A percentile compares a stretch with the other conserved stretches of the same genome.
These are phyloP conservation scores for Fonsecaea multimorphosa DNA, from an alignment of 2,329 filamentous ascomycete species.

Conservation along the genomic window DNA sequence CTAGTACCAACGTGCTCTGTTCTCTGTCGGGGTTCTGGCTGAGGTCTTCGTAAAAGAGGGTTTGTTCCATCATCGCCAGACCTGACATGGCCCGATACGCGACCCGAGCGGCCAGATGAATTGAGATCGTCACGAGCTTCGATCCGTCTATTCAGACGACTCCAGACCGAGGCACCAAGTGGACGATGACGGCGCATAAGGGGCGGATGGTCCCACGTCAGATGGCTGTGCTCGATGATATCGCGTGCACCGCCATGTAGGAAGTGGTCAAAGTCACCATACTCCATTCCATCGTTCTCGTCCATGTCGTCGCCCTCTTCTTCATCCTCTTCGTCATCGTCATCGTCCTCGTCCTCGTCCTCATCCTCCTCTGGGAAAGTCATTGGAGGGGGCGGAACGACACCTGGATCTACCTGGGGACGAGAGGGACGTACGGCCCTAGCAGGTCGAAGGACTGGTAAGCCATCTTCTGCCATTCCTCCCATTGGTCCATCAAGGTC, in stretches of 20 bases:
- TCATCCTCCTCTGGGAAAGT: slow-evolving; percentile 36
- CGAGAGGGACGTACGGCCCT: not conserved
- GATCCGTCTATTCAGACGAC: slow-evolving; percentile 55
- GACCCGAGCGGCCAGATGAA: slow-evolving; percentile 25
- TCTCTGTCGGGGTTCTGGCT: slow-evolving; percentile 38
- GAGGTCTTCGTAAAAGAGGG: slow-evolving; percentile 75
- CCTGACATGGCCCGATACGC: slow-evolving; percentile 50
- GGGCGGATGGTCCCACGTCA: slow-evolving; percentile 42
- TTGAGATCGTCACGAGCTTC: slow-evolving; percentile 33
- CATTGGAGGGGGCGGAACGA: not conserved
- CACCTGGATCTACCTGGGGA: slow-evolving; percentile 21
- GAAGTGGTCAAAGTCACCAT: slow-evolving; percentile 38
- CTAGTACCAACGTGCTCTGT: slow-evolving; percentile 44
- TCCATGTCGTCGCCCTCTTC: slow-evolving; percentile 61
- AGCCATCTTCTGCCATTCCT: not conserved
- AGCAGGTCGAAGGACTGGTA: not conserved
- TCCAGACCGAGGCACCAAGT: slow-evolving; percentile 61
- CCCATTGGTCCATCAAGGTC: slow-evolving; percentile 25
- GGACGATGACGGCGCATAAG: slow-evolving; percentile 51
- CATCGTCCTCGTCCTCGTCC: slow-evolving; percentile 64
- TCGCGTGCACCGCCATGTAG: slow-evolving; percentile 61
- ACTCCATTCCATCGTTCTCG: slow-evolving; percentile 51
- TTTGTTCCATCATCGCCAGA: slow-evolving; percentile 81
- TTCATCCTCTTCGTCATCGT: slow-evolving; percentile 62
- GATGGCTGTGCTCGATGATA: slow-evolving; percentile 70